Conservation (phyloP, 495 filamentous ascomycete genomes). For the Achaetomiella virescens region DNA sequence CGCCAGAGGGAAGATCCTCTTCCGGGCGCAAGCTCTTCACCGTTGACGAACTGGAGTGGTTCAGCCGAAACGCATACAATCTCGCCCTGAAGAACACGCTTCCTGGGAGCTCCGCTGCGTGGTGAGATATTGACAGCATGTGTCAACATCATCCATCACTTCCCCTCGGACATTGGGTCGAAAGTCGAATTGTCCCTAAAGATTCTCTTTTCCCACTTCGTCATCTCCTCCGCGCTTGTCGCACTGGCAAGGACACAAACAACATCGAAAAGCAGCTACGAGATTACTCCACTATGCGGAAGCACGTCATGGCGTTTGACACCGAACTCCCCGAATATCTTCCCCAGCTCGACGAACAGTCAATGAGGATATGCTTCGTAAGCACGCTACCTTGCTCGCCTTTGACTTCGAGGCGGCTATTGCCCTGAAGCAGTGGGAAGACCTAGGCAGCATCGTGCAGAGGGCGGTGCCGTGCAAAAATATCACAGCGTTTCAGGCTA, state of each 20-base stretch:
- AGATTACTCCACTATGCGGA: conserved; percentile 53
- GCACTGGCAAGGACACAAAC: conserved; percentile 59
- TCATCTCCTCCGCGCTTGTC: conserved; percentile 53
- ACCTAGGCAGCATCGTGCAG: conserved; percentile 55
- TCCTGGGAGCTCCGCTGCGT: conserved; percentile 47
- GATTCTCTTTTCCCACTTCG: conserved; percentile 61
- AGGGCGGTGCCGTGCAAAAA: conserved; percentile 38
- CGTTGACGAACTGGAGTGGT: conserved; percentile 68
- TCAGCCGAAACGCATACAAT: conserved; percentile 73
- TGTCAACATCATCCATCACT: conserved; percentile 54
- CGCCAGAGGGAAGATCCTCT: conserved; percentile 27
- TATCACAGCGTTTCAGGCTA: conserved; percentile 39
- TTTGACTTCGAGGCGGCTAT: conserved; percentile 74
- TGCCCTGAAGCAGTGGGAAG: conserved; percentile 60
- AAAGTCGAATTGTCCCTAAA: conserved; percentile 50
- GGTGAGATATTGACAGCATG: conserved; percentile 54
- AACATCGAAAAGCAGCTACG: conserved; percentile 51
- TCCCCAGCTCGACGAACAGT: conserved; percentile 37
- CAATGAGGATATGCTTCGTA: conserved; percentile 50
- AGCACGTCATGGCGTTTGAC: conserved; percentile 52
- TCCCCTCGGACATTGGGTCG: conserved; percentile 45
- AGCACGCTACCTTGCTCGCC: conserved; percentile 56
- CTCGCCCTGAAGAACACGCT: conserved; percentile 55
- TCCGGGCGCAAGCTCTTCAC: conserved; percentile 41
- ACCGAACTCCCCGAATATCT: conserved; percentile 31